Percentiles rank a stretch among this genome's conserved stretches.
phyloP scores from a whole-genome alignment of 306 rosid species.

The Cotoneaster glaucophyllus region DNA sequence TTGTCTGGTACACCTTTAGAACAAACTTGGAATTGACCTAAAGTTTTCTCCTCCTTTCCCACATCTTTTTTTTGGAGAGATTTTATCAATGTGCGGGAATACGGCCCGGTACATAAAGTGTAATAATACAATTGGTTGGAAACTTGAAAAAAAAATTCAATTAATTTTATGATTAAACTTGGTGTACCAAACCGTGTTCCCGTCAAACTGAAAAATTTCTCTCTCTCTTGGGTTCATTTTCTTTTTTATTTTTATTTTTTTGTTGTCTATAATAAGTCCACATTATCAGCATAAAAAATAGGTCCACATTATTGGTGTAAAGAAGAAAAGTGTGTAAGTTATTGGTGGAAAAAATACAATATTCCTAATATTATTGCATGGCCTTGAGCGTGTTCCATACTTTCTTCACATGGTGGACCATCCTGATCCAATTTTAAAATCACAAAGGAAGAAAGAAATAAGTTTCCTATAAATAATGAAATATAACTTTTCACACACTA shows the following conservation, averaged over 20 bases:
- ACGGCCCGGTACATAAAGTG: no score
- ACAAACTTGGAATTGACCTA: neutral
- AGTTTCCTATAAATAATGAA: neutral
- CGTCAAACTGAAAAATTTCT: no score
- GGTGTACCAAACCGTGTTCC: no score
- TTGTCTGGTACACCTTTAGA: conserved; percentile 6
- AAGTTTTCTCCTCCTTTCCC: neutral
- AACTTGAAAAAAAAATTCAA: no score
- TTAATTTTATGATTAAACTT: no score
- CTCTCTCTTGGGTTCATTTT: neutral
- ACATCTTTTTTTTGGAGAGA: neutral
- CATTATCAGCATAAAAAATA: neutral
- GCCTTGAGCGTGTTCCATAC: neutral
- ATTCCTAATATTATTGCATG: neutral
- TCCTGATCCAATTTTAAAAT: neutral
- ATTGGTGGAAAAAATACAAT: neutral
- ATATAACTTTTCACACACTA: neutral
- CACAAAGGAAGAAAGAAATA: neutral
- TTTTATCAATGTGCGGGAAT: no score
- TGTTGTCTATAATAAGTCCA: neutral
- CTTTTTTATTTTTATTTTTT: neutral
- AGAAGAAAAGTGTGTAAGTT: neutral
- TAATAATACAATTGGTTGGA: no score
- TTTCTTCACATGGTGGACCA: neutral
- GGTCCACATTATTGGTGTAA: neutral